phyloP scores from a whole-genome alignment of 345 rosid genomes.

The Dipteronia sinensis region DNA sequence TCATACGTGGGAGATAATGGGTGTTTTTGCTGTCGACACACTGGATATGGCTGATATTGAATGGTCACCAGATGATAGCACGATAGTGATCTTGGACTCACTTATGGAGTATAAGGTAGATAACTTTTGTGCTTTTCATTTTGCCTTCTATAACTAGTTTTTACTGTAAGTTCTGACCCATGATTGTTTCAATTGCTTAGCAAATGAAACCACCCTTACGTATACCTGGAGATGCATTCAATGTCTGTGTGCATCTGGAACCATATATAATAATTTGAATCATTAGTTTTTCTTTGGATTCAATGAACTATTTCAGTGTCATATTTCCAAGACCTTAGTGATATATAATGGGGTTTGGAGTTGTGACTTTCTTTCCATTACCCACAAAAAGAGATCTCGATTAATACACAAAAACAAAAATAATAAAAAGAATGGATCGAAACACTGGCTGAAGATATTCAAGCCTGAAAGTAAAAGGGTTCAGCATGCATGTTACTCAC shows the following conservation, averaged over 20 bases:
- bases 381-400: background rate
- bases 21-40: slow-evolving; percentile 80
- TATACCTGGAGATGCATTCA: background rate
- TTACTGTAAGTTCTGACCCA: background rate
- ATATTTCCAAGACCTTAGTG: background rate
- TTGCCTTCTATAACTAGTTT: background rate
- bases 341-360: background rate
- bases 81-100: slow-evolving; percentile 89
- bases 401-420: background rate
- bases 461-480: background rate
- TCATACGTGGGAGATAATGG: slow-evolving; percentile 96
- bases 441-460: background rate
- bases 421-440: background rate
- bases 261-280: background rate
- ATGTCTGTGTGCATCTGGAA: background rate
- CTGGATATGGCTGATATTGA: slow-evolving; percentile 91
- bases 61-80: slow-evolving; percentile 96
- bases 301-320: background rate
- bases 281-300: background rate
- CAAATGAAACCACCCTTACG: slow-evolving; percentile 4
- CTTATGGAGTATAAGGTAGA: slow-evolving; percentile 84
- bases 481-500: background rate
- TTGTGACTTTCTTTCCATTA: background rate
- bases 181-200: background rate
- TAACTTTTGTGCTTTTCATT: background rate